Evolutionary conservation across 768 basidiomycete species (phyloP).

Genomic region (Trametes elegans): DNA sequence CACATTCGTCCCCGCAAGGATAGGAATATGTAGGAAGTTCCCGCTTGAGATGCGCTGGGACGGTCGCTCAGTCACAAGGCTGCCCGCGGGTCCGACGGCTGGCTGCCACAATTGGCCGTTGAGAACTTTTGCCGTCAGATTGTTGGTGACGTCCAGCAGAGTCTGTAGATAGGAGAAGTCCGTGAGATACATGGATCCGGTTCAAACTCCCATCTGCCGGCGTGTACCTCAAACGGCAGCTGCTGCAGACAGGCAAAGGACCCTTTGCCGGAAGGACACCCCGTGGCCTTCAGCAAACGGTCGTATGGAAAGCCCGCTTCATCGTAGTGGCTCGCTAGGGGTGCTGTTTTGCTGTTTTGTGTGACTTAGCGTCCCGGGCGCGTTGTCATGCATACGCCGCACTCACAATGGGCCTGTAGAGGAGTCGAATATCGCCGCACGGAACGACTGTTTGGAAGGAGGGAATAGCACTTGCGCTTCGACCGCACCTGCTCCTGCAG

Average conservation of each 20-base stretch:
- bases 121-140: constrained; percentile 43
- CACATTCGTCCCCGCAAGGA: constrained; percentile 57
- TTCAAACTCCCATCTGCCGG: too few species aligned
- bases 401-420: constrained; percentile 54
- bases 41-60: constrained; percentile 45
- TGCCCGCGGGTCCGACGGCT: constrained; percentile 48
- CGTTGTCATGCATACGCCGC: neutral
- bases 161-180: constrained; percentile 33
- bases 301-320: constrained; percentile 29
- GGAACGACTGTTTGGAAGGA: constrained; percentile 38
- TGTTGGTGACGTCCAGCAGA: constrained; percentile 46
- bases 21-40: constrained; percentile 52
- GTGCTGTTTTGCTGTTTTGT: constrained; percentile 43
- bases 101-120: constrained; percentile 60
- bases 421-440: constrained; percentile 53
- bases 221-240: constrained; percentile 33
- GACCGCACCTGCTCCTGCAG: constrained; percentile 51
- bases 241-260: constrained; percentile 28
- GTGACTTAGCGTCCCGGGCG: neutral
- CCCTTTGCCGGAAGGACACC: constrained; percentile 22
- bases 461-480: constrained; percentile 49
- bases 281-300: constrained; percentile 17
- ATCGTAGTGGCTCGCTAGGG: constrained; percentile 28
- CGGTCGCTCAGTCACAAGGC: constrained; percentile 45
- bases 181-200: constrained; percentile 28